These are phyloP conservation scores for Hypoxylon cercidicola DNA, from an alignment of 495 filamentous ascomycete genomes.

Conservation along the genomic window DNA sequence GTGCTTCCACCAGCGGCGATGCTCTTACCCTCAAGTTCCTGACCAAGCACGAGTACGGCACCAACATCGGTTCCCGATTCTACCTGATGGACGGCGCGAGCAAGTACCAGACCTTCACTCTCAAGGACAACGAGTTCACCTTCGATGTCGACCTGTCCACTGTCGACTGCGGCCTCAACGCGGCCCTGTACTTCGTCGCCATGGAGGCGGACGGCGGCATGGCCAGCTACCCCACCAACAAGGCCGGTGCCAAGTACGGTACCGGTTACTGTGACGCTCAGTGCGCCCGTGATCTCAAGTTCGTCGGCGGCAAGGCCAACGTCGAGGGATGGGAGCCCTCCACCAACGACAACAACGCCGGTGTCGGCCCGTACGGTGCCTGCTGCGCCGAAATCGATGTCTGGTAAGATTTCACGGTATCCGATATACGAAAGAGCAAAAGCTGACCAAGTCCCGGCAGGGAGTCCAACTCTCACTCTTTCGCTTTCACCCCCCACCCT, in stretches of 20 bases:
- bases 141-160: conserved; percentile 69
- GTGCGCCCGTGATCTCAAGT: conserved; percentile 65
- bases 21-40: conserved; percentile 65
- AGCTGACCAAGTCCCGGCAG: conserved; percentile 10
- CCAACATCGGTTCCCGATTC: conserved; percentile 63
- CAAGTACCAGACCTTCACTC: conserved; percentile 67
- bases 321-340: conserved; percentile 69
- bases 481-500: conserved; percentile 73
- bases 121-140: conserved; percentile 67
- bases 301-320: conserved; percentile 66
- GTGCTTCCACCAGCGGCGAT: conserved; percentile 59
- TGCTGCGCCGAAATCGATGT: conserved; percentile 83
- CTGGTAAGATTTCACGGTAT: conserved; percentile 52
- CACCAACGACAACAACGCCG: conserved; percentile 68
- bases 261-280: conserved; percentile 70
- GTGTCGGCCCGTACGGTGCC: conserved; percentile 67
- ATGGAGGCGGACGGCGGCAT: conserved; percentile 67
- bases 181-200: conserved; percentile 68
- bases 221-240: conserved; percentile 62
- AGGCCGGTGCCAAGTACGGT: conserved; percentile 70
- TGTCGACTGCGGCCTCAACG: conserved; percentile 66
- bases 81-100: conserved; percentile 64
- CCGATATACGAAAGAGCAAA: not conserved
- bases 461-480: conserved; percentile 75
- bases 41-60: conserved; percentile 59